A percentile compares a stretch with the other conserved stretches of the same genome.
Evolutionary conservation across 306 rosid genomes (phyloP).

Genomic region (Malus sieversii): DNA sequence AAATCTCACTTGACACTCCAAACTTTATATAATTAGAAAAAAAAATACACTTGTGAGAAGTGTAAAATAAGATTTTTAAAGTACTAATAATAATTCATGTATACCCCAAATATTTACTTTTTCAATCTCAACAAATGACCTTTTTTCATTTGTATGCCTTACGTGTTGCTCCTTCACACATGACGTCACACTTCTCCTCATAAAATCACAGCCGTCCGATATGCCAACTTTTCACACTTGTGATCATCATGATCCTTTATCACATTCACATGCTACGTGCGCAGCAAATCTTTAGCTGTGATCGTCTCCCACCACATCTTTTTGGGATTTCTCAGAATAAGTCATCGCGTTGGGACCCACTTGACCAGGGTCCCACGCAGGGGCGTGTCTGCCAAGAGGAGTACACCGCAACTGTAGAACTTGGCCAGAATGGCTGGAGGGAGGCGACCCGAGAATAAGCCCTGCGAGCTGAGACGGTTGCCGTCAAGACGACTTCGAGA

Average conservation of each 20-base stretch:
- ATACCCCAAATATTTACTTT: conserved; percentile 1
- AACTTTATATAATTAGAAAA: no score
- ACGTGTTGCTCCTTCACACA: background rate
- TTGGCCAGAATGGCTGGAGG: background rate
- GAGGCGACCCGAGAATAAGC: background rate
- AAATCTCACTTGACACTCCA: no score
- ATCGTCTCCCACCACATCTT: background rate
- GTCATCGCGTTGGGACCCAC: conserved; percentile 6
- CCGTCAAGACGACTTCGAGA: conserved; percentile 1
- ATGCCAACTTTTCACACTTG: background rate
- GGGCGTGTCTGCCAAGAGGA: conserved; percentile 21
- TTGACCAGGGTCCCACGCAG: background rate
- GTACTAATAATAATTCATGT: no score
- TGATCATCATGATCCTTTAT: background rate
- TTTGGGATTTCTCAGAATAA: background rate
- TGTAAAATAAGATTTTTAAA: fast-evolving
- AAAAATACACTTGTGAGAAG: fast-evolving
- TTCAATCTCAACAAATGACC: background rate
- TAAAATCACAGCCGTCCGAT: background rate
- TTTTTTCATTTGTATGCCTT: background rate
- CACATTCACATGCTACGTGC: background rate
- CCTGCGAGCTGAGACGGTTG: background rate
- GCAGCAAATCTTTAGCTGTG: background rate
- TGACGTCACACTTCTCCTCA: background rate
- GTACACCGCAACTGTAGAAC: background rate